Evolutionary conservation across 805 yeast species (phyloP), one percentile per base, ranked within the genome.

Genomic region (Metschnikowia matae): DNA sequence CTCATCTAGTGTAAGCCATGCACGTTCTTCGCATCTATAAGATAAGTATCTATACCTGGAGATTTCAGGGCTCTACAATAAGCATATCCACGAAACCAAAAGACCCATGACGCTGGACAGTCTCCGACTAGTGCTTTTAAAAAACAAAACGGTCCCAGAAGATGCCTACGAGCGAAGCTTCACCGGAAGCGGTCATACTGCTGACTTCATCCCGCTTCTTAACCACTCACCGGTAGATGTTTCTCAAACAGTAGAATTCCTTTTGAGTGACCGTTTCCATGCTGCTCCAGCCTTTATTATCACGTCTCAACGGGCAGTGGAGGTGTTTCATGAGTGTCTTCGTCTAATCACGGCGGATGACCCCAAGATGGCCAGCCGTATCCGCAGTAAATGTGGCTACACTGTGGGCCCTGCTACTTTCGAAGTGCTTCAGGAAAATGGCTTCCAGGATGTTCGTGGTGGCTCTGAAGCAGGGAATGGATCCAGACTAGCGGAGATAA

Each of bases 341-440:
- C 53, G 56, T 0, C 50, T 51, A 10, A 57, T 73, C n/a, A 7
- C 58, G 44, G 1, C 53, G 44, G 7, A 38, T 42, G 40, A 62
- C 51, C 49, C 57, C 5, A 45, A 35, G 13, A 38, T 37, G 35
- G 62, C 6, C 3, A 33, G 48, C 2, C 48, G 44, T 0, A 68
- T 83, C 0, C 62, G 80, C 6, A 48, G 55, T 3, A 82, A 82
- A 57, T 79, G 83, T 0, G 84, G 85, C 0, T 92, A 83, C 61
- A 89, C 97, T 0, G 97, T 92, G 5, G 98, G 98, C 0, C 96
- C 96, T 1, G 90, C 96, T 0, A 92, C 98, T 0, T 78, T 77
- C 17, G 70, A 71, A 14, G 80, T 85, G 15, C 65, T 92, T 11
- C 52, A 62, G 2, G 69, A 72, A 6, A 65, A 82, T 31, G 97